Base-by-base conservation (phyloP, 306 rosid genomes). In the Pterocarpus santalinus region DNA sequence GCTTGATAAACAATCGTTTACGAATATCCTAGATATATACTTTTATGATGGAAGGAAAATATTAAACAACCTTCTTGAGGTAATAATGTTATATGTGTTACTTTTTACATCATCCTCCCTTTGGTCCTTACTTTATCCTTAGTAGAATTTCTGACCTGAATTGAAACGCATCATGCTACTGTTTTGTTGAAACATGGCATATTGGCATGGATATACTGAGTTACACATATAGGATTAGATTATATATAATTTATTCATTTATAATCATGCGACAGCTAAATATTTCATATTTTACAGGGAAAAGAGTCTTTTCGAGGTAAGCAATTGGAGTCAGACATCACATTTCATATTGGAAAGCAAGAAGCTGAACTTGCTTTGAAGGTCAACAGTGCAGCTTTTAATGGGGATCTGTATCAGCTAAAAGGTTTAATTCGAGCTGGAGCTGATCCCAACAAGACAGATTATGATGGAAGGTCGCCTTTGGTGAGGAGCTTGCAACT, bases 391-490 rank as follows among this genome's bases (percentile, higher is more conserved):
- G 90, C 96, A 8, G 93, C 98, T 77, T 84, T 86, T 79, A 66
- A 92, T 46, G 99, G 99, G 58, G 97, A 95, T 83, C 78, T 95
- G 53, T 70, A 82, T 85, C 98, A 92, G 78, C 85, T 95, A 43
- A 91, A 95, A 87, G 86, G 93, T 81, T 62, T 95, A 33, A 77
- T 93, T 84, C 94, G 98, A 65, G 92, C 97, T 47, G 99, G 99
- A 83, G 99, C 97, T 68, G 98, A 95, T 84, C 92, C 93, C 12
- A 92, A 89, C 84, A 95, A 89, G 90, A 89, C 93, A 34, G 98
- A 95, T 84, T 95, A 92, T 80, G 99, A 95, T 90, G 98, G 99
- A 79, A 90, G 99, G 80, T 91, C 99, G 47, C 98, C 99, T 46
- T 82, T 95, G 97, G 99, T 95, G 79, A 65, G 89, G 65, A 76